Conservation (phyloP, 768 basidiomycete species). For the Pleurotus eryngii region DNA sequence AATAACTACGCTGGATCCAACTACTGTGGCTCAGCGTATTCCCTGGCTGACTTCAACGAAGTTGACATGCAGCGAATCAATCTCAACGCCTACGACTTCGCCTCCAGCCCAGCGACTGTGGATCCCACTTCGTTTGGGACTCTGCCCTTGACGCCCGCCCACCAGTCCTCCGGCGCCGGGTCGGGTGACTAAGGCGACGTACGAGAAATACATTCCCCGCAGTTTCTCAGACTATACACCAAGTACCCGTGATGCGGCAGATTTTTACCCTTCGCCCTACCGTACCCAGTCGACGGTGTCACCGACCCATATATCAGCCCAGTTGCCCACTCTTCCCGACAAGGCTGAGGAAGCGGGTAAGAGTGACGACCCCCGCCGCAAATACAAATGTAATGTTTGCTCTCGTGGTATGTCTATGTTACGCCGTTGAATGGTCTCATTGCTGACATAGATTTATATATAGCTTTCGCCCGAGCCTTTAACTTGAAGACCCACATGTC, state of each 20-base stretch:
- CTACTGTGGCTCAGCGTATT: constrained; percentile 46
- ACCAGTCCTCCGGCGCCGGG: constrained; percentile 43
- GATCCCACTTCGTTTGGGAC: constrained; percentile 60
- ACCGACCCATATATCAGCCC: constrained; percentile 51
- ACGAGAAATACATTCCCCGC: constrained; percentile 38
- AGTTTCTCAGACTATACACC: constrained; percentile 70
- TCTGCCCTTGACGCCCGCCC: constrained; percentile 57
- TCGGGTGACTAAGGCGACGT: constrained; percentile 26
- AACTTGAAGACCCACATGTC: constrained; percentile 95
- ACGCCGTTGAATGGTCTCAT: not conserved
- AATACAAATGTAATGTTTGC: constrained; percentile 74
- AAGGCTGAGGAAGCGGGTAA: constrained; percentile 47
- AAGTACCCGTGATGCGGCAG: constrained; percentile 37
- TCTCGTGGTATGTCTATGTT: constrained; percentile 53
- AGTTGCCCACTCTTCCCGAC: constrained; percentile 44
- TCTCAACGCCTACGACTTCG: constrained; percentile 18
- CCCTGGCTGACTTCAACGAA: constrained; percentile 58
- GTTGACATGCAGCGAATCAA: constrained; percentile 67
- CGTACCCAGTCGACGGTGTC: constrained; percentile 48
- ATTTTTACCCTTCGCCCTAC: constrained; percentile 42
- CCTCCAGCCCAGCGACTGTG: constrained; percentile 32
- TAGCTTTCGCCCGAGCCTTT: constrained; percentile 90
- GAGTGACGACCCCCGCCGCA: constrained; percentile 63
- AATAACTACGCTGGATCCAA: constrained; percentile 61
- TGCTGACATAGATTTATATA: constrained; percentile 12